Base-by-base conservation (phyloP, 2,329 filamentous ascomycete species). In the Colletotrichum tabaci region DNA sequence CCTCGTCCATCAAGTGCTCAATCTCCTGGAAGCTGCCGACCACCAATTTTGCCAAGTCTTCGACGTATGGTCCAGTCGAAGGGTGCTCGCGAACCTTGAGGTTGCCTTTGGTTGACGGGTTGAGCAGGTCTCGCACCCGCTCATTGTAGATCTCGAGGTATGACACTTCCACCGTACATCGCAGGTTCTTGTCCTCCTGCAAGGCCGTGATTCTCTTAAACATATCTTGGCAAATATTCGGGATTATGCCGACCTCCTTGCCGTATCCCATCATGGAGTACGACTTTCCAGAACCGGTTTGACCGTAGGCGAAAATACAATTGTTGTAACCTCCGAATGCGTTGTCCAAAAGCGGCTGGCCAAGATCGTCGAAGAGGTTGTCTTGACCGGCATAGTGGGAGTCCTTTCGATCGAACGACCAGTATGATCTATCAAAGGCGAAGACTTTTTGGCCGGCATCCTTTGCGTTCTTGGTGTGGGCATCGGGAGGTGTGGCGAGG, bases 211-310 rank as follows among this genome's bases (percentile, higher is more conserved):
- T 99, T 74, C 96, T 89, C 79, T 92, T 90, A 81, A 99, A 99
- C 95, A 99, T 98, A 78, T 98, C 93, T 84, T 96, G 94, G 82
- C 96, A 99, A 84, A 99, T 99, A 78, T 91, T 93, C 56, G 97
- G 96, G 74, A 98, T 98, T 74, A 99, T 96, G 81, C 96, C 96
- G 69, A 95, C 90, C 79, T 99, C 96, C 78, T 96, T 93, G 65
- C 96, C 96, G 83, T 98, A 99, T 60, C 96, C 96, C 96, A 99
- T 99, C 96, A 99, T 99, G 42, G 95, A 98, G 83, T 99, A 99
- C 18, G 95, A 98, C 85, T 99, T 99, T 83, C 96, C 96, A 1
- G 96, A 98, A 76, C 96, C 96, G 2, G 96, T 99, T 85, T 99
- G 96, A 21, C 96, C 96, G 80, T 99, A 99, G 16, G 96, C 96